phyloP scores from a whole-genome alignment of 371 early-diverging fungal genomes.

The Mortierella sp. region DNA sequence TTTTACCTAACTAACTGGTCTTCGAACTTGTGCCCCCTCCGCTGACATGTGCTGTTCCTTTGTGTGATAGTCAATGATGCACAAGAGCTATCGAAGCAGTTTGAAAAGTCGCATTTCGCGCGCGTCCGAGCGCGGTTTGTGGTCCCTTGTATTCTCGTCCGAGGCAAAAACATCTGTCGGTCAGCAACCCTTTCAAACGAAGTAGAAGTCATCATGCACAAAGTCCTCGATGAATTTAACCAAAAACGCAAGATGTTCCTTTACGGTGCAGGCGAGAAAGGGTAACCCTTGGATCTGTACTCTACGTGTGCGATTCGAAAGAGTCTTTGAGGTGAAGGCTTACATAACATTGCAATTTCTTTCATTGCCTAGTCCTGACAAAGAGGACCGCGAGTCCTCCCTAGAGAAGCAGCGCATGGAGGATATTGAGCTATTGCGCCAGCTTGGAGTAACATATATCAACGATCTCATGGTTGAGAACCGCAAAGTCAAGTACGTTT shows the following conservation, averaged over 20 bases:
- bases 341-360: neutral
- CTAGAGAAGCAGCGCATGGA: slow-evolving; percentile 44
- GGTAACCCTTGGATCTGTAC: slow-evolving; percentile 12
- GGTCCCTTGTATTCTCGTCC: slow-evolving; percentile 48
- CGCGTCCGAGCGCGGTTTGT: slow-evolving; percentile 53
- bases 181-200: slow-evolving; percentile 49
- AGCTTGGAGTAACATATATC: slow-evolving; percentile 51
- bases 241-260: slow-evolving; percentile 49
- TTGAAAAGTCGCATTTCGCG: slow-evolving; percentile 53
- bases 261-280: slow-evolving; percentile 46
- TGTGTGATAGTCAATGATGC: slow-evolving; percentile 51
- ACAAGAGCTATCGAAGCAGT: slow-evolving; percentile 43
- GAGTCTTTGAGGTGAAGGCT: too few relatives aligned
- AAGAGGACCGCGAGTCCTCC: slow-evolving; percentile 52
- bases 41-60: slow-evolving; percentile 3
- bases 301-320: too few relatives aligned
- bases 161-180: slow-evolving; percentile 50
- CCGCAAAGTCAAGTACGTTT: slow-evolving; percentile 54
- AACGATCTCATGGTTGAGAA: slow-evolving; percentile 55
- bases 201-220: slow-evolving; percentile 52
- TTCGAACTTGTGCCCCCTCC: neutral
- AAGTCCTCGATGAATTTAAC: slow-evolving; percentile 45
- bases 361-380: slow-evolving; percentile 32
- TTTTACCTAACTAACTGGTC: neutral
- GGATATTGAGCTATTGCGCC: slow-evolving; percentile 47